Percentiles rank a stretch among this genome's conserved stretches.
These are phyloP conservation scores for Blastobotrys aristatus DNA, from an alignment of 1,139 yeast species.

Conservation along the genomic window DNA sequence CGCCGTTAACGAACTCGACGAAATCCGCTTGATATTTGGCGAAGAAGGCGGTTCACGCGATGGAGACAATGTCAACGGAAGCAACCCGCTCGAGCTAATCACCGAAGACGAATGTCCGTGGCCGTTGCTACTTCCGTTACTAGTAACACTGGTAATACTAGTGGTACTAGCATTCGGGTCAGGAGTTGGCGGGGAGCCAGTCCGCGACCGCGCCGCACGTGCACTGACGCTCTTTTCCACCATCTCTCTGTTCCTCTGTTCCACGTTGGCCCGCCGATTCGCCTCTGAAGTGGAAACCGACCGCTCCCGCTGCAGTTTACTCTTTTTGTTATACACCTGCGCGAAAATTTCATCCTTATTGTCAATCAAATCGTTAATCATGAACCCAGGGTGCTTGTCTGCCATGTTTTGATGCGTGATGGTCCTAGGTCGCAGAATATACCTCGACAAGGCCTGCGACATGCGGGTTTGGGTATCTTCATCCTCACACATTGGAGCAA, in stretches of 20 bases:
- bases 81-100: constrained; percentile 19
- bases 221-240: constrained; percentile 19
- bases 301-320: constrained; percentile 20
- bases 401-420: constrained; percentile 30
- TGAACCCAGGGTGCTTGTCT: constrained; percentile 31
- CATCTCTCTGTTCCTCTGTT: constrained; percentile 30
- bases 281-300: constrained; percentile 29
- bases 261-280: constrained; percentile 29
- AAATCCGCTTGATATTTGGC: constrained; percentile 3
- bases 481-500: constrained; percentile 15
- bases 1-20: constrained; percentile 6
- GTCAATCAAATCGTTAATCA: constrained; percentile 28
- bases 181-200: constrained; percentile 19
- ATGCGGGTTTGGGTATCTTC: too few species aligned
- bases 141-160: not conserved
- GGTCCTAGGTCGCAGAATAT: constrained; percentile 33
- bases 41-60: constrained; percentile 12
- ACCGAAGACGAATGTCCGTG: constrained; percentile 10
- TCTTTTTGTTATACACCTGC: constrained; percentile 21
- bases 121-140: not conserved
- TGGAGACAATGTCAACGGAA: constrained; percentile 26
- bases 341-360: constrained; percentile 26
- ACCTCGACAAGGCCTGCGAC: constrained; percentile 25
- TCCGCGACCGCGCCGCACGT: constrained; percentile 17
- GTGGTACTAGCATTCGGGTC: constrained; percentile 4